phyloP scores from a whole-genome alignment of 768 basidiomycete genomes.

The Pleurotus salmoneostramineus region DNA sequence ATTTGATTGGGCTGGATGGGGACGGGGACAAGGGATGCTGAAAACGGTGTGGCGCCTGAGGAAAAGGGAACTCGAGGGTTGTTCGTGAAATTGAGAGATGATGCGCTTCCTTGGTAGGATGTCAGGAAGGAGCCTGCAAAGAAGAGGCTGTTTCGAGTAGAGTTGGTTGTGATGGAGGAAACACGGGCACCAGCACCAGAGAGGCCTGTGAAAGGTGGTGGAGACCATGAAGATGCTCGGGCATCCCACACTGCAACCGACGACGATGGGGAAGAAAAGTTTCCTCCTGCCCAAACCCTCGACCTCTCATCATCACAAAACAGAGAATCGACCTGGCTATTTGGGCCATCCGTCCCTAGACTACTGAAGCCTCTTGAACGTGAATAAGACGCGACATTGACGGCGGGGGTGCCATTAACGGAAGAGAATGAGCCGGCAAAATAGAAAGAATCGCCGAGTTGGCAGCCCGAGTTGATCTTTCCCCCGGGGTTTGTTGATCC shows the following conservation, averaged over 20 bases:
- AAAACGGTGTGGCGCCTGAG: constrained; percentile 77
- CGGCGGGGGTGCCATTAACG: constrained; percentile 52
- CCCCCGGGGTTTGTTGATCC: constrained; percentile 83
- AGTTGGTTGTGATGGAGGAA: constrained; percentile 69
- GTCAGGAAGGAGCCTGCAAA: constrained; percentile 89
- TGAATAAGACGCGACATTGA: constrained; percentile 77
- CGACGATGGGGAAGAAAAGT: constrained; percentile 62
- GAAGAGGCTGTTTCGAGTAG: constrained; percentile 70
- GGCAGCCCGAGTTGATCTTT: constrained; percentile 68
- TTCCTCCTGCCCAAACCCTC: constrained; percentile 79
- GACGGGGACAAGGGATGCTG: constrained; percentile 84
- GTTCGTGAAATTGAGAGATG: constrained; percentile 56
- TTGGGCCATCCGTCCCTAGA: constrained; percentile 65
- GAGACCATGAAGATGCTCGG: constrained; percentile 63
- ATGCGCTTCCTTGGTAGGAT: constrained; percentile 53
- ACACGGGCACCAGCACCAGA: constrained; percentile 68
- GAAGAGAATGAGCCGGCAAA: constrained; percentile 83
- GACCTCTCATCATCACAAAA: constrained; percentile 69
- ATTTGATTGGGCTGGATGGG: constrained; percentile 59
- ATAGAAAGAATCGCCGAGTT: constrained; percentile 65
- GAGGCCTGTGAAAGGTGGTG: constrained; percentile 80
- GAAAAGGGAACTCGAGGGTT: constrained; percentile 88
- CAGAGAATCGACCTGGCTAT: constrained; percentile 68
- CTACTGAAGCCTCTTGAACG: constrained; percentile 56
- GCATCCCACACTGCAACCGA: constrained; percentile 72